Evolutionary conservation across 164 flowering plant species (phyloP), one percentile per base, ranked within the genome.

Genomic region (Protea cynaroides): DNA sequence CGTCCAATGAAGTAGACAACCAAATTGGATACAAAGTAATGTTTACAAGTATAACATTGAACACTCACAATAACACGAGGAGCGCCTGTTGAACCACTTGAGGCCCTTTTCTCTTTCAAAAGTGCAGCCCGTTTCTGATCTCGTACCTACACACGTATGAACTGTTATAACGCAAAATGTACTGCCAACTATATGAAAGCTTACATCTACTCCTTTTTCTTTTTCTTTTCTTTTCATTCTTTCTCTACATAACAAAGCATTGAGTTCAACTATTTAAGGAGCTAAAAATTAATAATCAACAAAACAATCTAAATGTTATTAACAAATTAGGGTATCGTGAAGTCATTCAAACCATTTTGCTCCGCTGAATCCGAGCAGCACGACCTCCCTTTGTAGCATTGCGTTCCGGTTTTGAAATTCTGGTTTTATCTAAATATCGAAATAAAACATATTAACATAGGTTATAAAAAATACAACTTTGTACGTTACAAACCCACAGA

Each of bases 61-160:
- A 66, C 34, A 76, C 97, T 87, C 71, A 94, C 99, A 56, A 92
- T 81, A 44, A 89, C 83, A 50, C 94, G 92, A 14, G 99, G 99
- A 53, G 99, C 78, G 36, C 89, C 80, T 9, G 75, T 19, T 24
- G 88, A 71, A 52, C 84, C 88, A 76, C 78, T 76, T 7, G 79
- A 75, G 13, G 89, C 84, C 68, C 99, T 81, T 69, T 89, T 94
- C 75, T 88, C 92, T 66, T 88, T 88, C 81, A 92, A 71, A 52
- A 88, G 21, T 0, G 92, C 92, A 3, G 89, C 88, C 25, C 86
- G 71, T 64, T 92, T 95, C 65, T 92, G 89, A 54, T 89, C 97
- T 56, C 96, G 80, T 47, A 86, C 54, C 98, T 88, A 63, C 63
- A 71, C 24, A 51, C n/a, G 37, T 12, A 61, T 22, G 8, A 44